Base-by-base conservation (phyloP, 768 basidiomycete genomes). In the Crassisporium funariophilum region DNA sequence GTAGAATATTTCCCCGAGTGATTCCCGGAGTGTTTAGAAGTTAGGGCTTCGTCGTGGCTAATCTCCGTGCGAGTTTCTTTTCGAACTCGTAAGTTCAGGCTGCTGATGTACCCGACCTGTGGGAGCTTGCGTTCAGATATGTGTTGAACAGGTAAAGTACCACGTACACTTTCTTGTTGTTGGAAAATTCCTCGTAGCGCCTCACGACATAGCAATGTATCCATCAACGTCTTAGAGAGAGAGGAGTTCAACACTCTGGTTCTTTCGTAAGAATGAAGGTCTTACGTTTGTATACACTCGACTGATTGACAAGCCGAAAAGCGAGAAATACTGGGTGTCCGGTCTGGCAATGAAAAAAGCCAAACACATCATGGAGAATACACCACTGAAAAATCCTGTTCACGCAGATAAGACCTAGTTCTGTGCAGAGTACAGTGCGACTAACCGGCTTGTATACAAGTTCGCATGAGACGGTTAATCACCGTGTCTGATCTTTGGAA, bases 391-490 rank as follows among this genome's bases (percentile, higher is more conserved):
- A 12, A 53, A 53, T 11, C 52, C 52, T 53, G 29, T 17, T 11
- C 9, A 24, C 5, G 24, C 19, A 16, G 33, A 11, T 11, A 21
- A 29, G 2, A n/a, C n/a, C n/a, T 54, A 24, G 51, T 49, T 7
- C 50, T 42, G 19, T 53, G 49, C 12, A 20, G 33, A 17, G 29
- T 8, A 20, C 23, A 21, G 7, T 8, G 71, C 0, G 49, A 13
- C 4, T 42, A 50, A 46, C 77, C 76, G 7, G 77, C 77, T 52
- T 77, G 75, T 27, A 78, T 61, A 4, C 76, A 74, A 36, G 74
- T 75, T 44, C 73, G 71, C 46, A 77, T 75, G 11, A 78, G 63
- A 22, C 71, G 69, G 40, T 73, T 74, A 47, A 77, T 69, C 38
- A 76, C 61, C 0, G 66, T 73, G 39, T 79, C 75, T 7, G 71